Evolutionary conservation across 352 stramenopile species (phyloP), one percentile per base, ranked within the genome.

Genomic region (Pythium dissimile): DNA sequence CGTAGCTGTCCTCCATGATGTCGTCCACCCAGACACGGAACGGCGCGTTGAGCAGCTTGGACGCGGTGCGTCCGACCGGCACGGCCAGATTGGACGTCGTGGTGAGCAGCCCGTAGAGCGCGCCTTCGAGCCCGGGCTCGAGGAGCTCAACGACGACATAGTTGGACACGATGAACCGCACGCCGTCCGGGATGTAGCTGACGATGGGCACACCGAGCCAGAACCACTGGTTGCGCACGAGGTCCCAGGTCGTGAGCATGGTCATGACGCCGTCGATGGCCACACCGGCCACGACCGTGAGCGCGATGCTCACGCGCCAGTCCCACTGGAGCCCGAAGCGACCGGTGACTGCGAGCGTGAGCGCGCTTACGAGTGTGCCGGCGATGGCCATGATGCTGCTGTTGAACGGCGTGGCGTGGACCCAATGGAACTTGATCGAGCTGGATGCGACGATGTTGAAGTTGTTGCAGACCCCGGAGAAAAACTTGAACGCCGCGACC

Each of bases 21-120:
- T 67, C 61, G 15, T 66, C 42, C 6, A 59, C 35, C 12, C 32
- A 42, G 11, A 70, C 50, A 15, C 54, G 43, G 51, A 70, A 67
- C 8, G 59, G 30, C 6, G 38, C 41, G 24, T 61, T 57, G 24
- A 70, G 23, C 6, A 57, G 24, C 43, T 70, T 73, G 39, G 60
- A 45, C 7, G 64, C 21, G 7, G 64, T 62, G 28, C 35, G 38
- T 2, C 42, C 54, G 21, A 67, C 51, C 5, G 56, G 54, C 2
- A 37, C 27, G 7, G 51, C 35, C 15, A 73, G 39, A 41, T 67
- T 71, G 3, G 45, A 41, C 7, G 59, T 51, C 21, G 68, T 75
- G 11, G 71, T 79, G 24, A 74, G 37, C 20, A 79, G 59, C 3
- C 67, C 67, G 46, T 72, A 69, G 20, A 61, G 18, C 5, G 44